These are phyloP conservation scores for Hapsidospora chrysogenum DNA, from an alignment of 495 filamentous ascomycete genomes.

Conservation along the genomic window DNA sequence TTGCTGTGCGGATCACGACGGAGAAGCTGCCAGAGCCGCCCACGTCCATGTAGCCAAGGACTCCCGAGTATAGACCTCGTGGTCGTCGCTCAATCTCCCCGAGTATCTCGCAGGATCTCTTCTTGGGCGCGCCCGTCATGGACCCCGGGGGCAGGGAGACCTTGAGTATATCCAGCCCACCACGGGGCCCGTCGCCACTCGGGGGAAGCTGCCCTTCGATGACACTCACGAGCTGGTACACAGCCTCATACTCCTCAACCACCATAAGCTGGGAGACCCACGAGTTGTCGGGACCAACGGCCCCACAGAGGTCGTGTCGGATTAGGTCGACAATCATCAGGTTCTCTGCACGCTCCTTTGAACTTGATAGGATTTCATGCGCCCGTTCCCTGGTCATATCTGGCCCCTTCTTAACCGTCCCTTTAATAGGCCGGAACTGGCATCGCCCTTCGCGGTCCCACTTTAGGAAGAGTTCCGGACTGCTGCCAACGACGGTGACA, in stretches of 20 bases:
- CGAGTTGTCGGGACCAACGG: slow-evolving; percentile 57
- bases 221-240: slow-evolving; percentile 81
- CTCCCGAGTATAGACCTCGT: slow-evolving; percentile 75
- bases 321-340: slow-evolving; percentile 97
- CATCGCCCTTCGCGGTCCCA: slow-evolving; percentile 42
- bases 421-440: slow-evolving; percentile 80
- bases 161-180: slow-evolving; percentile 62
- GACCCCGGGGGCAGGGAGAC: slow-evolving; percentile 68
- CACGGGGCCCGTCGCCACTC: too few species aligned
- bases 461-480: slow-evolving; percentile 81
- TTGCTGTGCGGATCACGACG: slow-evolving; percentile 68
- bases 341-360: slow-evolving; percentile 90
- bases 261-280: slow-evolving; percentile 49
- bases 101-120: slow-evolving; percentile 71
- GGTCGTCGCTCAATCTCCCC: slow-evolving; percentile 42
- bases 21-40: slow-evolving; percentile 76
- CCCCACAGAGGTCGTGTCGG: slow-evolving; percentile 72
- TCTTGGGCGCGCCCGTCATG: slow-evolving; percentile 97
- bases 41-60: slow-evolving; percentile 76
- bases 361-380: slow-evolving; percentile 47
- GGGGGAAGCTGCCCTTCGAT: slow-evolving; percentile 54
- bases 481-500: slow-evolving; percentile 61
- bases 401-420: slow-evolving; percentile 60
- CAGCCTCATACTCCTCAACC: slow-evolving; percentile 78
- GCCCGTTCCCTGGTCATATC: slow-evolving; percentile 47